Evolutionary conservation across 2,329 filamentous ascomycete species (phyloP).

Genomic region (Harringtonia aguacate): DNA sequence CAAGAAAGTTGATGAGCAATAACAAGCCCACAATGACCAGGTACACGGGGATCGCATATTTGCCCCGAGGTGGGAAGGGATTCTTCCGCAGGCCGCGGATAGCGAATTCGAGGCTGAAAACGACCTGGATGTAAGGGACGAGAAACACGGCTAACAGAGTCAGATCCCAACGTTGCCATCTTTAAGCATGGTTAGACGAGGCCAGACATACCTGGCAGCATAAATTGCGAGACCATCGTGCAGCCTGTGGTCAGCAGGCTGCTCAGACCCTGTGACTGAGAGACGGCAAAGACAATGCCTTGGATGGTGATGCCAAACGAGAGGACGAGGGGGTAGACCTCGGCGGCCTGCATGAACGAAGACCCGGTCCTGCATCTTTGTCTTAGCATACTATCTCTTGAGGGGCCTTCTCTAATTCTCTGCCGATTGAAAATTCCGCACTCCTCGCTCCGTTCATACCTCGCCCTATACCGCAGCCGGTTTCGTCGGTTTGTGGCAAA

Average conservation of each 20-base stretch:
- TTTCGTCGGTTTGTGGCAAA: slow-evolving; percentile 34
- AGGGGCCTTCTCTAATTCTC: no score
- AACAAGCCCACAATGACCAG: slow-evolving; percentile 38
- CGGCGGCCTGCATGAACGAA: slow-evolving; percentile 34
- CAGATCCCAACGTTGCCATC: background rate
- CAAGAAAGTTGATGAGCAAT: slow-evolving; percentile 44
- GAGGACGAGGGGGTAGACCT: slow-evolving; percentile 45
- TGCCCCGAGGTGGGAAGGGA: slow-evolving; percentile 47
- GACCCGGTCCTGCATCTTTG: slow-evolving; percentile 15
- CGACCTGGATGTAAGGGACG: slow-evolving; percentile 52
- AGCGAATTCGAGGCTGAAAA: slow-evolving; percentile 53
- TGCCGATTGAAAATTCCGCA: no score
- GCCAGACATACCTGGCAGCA: slow-evolving; percentile 43
- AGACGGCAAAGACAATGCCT: slow-evolving; percentile 43
- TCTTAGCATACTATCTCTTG: background rate
- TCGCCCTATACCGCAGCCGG: slow-evolving; percentile 28
- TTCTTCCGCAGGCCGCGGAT: slow-evolving; percentile 41
- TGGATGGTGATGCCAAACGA: slow-evolving; percentile 48
- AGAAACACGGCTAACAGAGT: slow-evolving; percentile 49
- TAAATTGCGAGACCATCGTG: slow-evolving; percentile 41
- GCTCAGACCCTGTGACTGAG: slow-evolving; percentile 44
- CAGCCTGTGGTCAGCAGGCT: slow-evolving; percentile 41
- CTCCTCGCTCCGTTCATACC: no score
- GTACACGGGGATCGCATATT: slow-evolving; percentile 50
- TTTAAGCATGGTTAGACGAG: background rate